A percentile compares a stretch with the other conserved stretches of the same genome.
Evolutionary conservation across 2,329 filamentous ascomycete species (phyloP).

Genomic region (Blumeriella jaapii): DNA sequence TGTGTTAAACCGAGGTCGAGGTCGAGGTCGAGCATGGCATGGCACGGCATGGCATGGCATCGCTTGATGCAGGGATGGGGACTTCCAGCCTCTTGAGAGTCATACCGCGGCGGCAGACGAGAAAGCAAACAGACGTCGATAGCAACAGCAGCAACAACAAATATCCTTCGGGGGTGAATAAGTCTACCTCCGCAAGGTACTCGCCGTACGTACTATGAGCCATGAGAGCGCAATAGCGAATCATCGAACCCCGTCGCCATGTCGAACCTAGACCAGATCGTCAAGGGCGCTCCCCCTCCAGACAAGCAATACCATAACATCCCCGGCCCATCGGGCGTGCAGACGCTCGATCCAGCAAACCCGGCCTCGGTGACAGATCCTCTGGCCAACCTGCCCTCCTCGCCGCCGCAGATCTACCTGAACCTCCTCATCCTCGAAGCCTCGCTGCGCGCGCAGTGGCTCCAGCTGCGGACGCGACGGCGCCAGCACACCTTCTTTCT

Average conservation of each 20-base stretch:
- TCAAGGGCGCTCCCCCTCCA: constrained; percentile 75
- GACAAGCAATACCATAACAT: constrained; percentile 32
- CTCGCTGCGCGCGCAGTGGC: constrained; percentile 83
- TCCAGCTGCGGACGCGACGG: constrained; percentile 75
- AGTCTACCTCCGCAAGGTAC: no score
- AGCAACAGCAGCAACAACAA: no score
- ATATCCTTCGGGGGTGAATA: no score
- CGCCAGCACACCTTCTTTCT: constrained; percentile 92
- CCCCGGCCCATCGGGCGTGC: constrained; percentile 30
- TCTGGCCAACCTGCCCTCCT: constrained; percentile 26
- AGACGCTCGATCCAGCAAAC: constrained; percentile 26
- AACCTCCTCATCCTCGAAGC: constrained; percentile 96
- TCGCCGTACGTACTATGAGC: not conserved
- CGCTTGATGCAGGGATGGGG: no score
- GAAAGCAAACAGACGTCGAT: no score
- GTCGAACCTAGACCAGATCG: constrained; percentile 57
- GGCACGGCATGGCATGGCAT: no score
- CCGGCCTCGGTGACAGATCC: constrained; percentile 25
- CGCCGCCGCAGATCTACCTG: constrained; percentile 62
- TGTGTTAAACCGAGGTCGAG: no score
- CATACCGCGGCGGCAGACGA: no score
- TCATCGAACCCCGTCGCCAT: constrained; percentile 17
- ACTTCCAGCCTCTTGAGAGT: no score
- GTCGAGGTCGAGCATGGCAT: no score
- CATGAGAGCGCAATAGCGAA: constrained; percentile 12